A percentile compares a stretch with the other conserved stretches of the same genome.
phyloP scores from a whole-genome alignment of 148 eudicot genomes.

The Camellia granthamiana region DNA sequence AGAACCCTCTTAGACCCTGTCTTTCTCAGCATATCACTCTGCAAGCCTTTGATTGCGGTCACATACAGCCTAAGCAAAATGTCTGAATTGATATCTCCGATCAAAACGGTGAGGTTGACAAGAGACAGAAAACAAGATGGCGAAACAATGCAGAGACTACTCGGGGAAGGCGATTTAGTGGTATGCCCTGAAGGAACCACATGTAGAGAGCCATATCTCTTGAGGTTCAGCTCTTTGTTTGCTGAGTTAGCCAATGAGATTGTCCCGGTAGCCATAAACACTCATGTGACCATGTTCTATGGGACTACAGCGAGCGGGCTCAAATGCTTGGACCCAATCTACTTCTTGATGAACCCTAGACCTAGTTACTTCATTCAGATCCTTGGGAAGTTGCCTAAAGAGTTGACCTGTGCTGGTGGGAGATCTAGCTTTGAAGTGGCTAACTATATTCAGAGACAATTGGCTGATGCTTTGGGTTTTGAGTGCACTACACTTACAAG shows the following conservation, averaged over 20 bases:
- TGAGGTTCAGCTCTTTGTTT: slow-evolving; percentile 87
- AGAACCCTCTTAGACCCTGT: slow-evolving; percentile 81
- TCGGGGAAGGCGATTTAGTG: slow-evolving; percentile 72
- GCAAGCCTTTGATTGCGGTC: slow-evolving; percentile 65
- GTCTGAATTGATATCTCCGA: slow-evolving; percentile 69
- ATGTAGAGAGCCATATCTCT: slow-evolving; percentile 76
- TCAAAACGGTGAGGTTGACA: slow-evolving; percentile 66
- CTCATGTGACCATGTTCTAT: slow-evolving; percentile 74
- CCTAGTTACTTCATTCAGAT: slow-evolving; percentile 55
- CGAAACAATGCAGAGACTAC: slow-evolving; percentile 47
- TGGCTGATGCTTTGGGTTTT: slow-evolving; percentile 69
- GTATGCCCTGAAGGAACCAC: slow-evolving; percentile 94
- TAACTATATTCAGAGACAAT: slow-evolving; percentile 58
- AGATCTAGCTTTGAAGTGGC: slow-evolving; percentile 72
- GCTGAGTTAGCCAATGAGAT: slow-evolving; percentile 71
- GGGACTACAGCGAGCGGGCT: slow-evolving; percentile 90
- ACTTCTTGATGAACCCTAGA: slow-evolving; percentile 86
- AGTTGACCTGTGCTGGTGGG: slow-evolving; percentile 40
- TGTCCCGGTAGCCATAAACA: slow-evolving; percentile 78
- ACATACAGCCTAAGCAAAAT: slow-evolving; percentile 76
- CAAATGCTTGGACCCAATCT: slow-evolving; percentile 78
- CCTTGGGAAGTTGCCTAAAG: slow-evolving; percentile 41
- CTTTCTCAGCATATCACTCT: slow-evolving; percentile 44
- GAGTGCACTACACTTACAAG: slow-evolving; percentile 72
- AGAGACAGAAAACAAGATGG: slow-evolving; percentile 64